These are phyloP conservation scores for Colletotrichum lini DNA, from an alignment of 2,329 filamentous ascomycete species.

Conservation along the genomic window DNA sequence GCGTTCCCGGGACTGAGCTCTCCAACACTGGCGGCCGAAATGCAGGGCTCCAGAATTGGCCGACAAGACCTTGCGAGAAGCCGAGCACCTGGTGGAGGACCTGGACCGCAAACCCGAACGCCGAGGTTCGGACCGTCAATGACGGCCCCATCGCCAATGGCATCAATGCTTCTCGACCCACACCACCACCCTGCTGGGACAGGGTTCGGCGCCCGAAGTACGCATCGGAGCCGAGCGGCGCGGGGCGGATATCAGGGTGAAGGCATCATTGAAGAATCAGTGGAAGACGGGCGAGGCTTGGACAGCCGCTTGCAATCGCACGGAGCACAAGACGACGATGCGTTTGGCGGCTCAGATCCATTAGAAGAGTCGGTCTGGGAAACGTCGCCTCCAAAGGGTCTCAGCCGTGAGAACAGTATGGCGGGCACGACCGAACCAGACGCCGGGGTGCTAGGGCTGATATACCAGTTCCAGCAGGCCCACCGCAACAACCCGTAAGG, in stretches of 20 bases:
- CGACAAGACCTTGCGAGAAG: conserved; percentile 62
- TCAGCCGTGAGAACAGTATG: conserved; percentile 68
- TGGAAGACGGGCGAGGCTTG: conserved; percentile 61
- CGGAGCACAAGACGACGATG: conserved; percentile 70
- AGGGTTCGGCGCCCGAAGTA: conserved; percentile 60
- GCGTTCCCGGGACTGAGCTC: conserved; percentile 80
- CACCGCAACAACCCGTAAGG: conserved; percentile 64
- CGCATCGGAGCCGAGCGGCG: conserved; percentile 62
- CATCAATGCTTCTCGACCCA: conserved; percentile 81
- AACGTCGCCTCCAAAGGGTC: conserved; percentile 65
- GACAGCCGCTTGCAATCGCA: conserved; percentile 62
- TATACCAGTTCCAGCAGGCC: conserved; percentile 72
- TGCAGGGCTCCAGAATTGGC: conserved; percentile 66
- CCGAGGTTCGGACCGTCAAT: conserved; percentile 62
- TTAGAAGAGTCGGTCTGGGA: conserved; percentile 74
- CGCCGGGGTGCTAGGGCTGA: conserved; percentile 69
- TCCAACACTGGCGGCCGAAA: conserved; percentile 69
- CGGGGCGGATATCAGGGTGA: conserved; percentile 63
- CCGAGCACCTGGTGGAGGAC: conserved; percentile 54
- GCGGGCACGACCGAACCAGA: conserved; percentile 62
- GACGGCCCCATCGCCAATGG: conserved; percentile 75
- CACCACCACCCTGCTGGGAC: conserved; percentile 78
- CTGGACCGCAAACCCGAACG: conserved; percentile 54
- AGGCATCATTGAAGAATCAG: conserved; percentile 70
- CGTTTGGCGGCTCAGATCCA: conserved; percentile 65